Percentiles rank a stretch among this genome's conserved stretches.
These are phyloP conservation scores for Lactarius vividus DNA, from an alignment of 768 basidiomycete genomes.

Conservation along the genomic window DNA sequence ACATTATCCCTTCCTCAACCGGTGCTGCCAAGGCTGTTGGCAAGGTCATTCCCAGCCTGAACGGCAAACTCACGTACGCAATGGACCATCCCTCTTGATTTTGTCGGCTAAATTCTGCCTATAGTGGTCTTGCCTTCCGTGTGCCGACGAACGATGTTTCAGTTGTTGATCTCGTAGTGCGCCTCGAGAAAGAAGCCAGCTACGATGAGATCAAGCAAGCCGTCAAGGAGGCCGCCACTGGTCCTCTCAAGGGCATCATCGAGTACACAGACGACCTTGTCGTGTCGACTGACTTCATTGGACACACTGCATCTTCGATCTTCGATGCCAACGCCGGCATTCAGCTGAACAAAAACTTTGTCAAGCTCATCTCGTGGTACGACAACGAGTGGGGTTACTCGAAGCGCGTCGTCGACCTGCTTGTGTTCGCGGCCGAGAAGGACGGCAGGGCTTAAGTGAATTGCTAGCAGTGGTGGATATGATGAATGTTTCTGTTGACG, in stretches of 20 bases:
- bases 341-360: conserved; percentile 85
- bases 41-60: conserved; percentile 93
- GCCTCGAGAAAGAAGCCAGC: conserved; percentile 77
- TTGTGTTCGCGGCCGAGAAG: conserved; percentile 75
- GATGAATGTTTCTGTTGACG: neutral
- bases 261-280: conserved; percentile 92
- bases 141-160: conserved; percentile 96
- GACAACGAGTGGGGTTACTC: conserved; percentile 97
- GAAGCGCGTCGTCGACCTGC: conserved; percentile 84
- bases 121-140: conserved; percentile 92
- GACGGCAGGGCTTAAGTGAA: conserved; percentile 42
- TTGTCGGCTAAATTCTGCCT: conserved; percentile 14
- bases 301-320: conserved; percentile 75
- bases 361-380: conserved; percentile 97
- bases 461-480: neutral
- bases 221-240: conserved; percentile 75
- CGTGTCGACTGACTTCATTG: conserved; percentile 93
- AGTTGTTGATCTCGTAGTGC: conserved; percentile 95
- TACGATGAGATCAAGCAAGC: conserved; percentile 91
- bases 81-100: neutral
- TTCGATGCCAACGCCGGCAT: conserved; percentile 96
- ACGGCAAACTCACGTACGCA: conserved; percentile 94
- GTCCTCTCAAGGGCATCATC: conserved; percentile 67
- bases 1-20: conserved; percentile 99
- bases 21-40: conserved; percentile 99